Conservation (phyloP, 768 basidiomycete genomes). For the Suillus subluteus region DNA sequence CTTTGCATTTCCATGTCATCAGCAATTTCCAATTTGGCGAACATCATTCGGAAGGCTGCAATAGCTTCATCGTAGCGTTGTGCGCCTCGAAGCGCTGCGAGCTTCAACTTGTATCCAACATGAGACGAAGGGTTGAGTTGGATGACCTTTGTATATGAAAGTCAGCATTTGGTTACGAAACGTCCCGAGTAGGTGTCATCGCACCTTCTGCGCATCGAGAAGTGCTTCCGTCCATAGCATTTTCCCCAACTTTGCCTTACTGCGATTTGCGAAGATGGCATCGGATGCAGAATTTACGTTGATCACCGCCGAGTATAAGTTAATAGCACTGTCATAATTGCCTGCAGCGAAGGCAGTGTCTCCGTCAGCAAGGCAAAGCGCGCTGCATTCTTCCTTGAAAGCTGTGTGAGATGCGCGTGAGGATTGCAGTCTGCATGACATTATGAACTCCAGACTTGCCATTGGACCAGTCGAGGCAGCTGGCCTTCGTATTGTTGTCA, state of each 20-base stretch:
- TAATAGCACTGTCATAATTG: not conserved
- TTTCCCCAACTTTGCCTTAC: not conserved
- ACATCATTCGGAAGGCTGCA: not conserved
- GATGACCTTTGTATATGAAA: not conserved
- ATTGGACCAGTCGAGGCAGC: not conserved
- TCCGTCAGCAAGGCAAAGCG: not conserved
- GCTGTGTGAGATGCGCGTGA: not conserved
- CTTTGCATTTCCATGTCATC: not conserved
- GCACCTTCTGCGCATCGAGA: not conserved
- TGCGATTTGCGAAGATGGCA: not conserved
- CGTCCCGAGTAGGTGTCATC: not conserved
- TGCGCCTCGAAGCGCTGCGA: not conserved
- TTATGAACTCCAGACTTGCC: not conserved
- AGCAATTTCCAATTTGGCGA: not conserved
- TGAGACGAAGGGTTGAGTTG: not conserved
- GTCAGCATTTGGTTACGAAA: not conserved
- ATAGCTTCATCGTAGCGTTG: not conserved
- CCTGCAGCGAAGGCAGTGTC: not conserved
- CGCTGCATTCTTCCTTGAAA: not conserved
- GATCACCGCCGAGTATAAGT: not conserved
- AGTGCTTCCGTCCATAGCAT: not conserved
- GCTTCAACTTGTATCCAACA: not conserved
- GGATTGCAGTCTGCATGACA: not conserved
- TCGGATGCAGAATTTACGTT: not conserved
- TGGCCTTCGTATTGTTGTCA: not conserved